Percentiles rank a stretch among this genome's conserved stretches.
Evolutionary conservation across 495 filamentous ascomycete species (phyloP).

Genomic region (Trichoderma erinaceum): DNA sequence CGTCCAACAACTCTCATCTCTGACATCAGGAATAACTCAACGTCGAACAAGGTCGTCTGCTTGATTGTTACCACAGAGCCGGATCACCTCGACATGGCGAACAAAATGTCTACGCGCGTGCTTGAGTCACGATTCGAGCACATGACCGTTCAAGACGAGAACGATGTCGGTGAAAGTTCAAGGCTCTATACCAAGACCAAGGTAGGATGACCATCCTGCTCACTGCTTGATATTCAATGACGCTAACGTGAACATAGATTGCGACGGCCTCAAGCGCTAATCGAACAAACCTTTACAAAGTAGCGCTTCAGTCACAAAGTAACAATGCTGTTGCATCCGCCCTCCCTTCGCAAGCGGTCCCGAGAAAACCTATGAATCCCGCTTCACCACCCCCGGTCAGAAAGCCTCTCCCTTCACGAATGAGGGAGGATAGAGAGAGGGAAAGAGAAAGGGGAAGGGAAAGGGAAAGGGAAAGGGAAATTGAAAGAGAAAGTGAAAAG

Average conservation of each 20-base stretch:
- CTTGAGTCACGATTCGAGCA: constrained; percentile 78
- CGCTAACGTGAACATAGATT: constrained; percentile 31
- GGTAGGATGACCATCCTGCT: constrained; percentile 39
- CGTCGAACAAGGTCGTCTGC: background rate
- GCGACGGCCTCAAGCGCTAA: constrained; percentile 51
- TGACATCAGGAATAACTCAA: background rate
- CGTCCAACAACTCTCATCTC: background rate
- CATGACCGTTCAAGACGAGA: constrained; percentile 76
- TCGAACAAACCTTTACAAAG: constrained; percentile 68
- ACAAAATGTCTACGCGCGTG: constrained; percentile 43
- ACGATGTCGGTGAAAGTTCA: constrained; percentile 48
- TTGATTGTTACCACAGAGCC: background rate
- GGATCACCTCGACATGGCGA: background rate
- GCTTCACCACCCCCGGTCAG: constrained; percentile 36
- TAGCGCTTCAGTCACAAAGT: constrained; percentile 68
- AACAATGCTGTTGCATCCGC: constrained; percentile 50
- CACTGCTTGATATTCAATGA: background rate
- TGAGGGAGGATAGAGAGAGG: constrained; percentile 37
- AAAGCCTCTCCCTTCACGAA: constrained; percentile 31
- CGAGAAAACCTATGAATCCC: constrained; percentile 39
- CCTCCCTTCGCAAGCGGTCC: constrained; percentile 59
- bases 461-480: background rate
- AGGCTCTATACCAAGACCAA: constrained; percentile 60
- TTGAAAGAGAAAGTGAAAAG: background rate
- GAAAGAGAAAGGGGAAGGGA: background rate